Base-by-base conservation (phyloP, 2,329 filamentous ascomycete genomes). In the Arthrocladium fulminans region DNA sequence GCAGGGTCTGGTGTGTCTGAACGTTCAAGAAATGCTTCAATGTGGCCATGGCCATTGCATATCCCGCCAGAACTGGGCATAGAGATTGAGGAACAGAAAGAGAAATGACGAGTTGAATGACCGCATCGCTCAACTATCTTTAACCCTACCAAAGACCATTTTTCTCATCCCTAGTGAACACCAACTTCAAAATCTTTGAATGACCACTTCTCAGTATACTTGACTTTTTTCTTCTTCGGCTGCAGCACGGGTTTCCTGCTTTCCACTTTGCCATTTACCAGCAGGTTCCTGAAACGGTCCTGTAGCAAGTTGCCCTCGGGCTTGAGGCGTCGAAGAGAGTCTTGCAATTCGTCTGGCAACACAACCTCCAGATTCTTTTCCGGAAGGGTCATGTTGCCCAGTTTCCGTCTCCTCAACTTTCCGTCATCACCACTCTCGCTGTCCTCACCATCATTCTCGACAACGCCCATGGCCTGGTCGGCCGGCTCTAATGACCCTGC, bases 301-400 rank as follows among this genome's bases (percentile, higher is more conserved):
- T 88, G 88, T 58, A 98, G 73, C 32, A 96, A 71, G 63, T 96
- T 97, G n/a, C 92, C 92, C 67, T 98, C 92, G 0, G 92, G 92
- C 67, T 90, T 94, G 56, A 95, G 69, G 62, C 88, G 67, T 61
- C 92, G 68, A 61, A 96, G 69, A 43, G 88, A 83, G 61, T 95
- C 79, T 67, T 95, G 76, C 61, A 92, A 67, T 71, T 98, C 80
- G 68, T 97, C 81, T 34, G 88, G 77, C 52, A 96, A 67, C 53
- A 96, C 75, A 59, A 96, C 65, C 67, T 96, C 81, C 59, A 97
- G 71, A 54, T 86, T 73, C 64, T 86, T 85, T 62, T 92, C 83
- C 0, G 87, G 88, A 38, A 92, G 53, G 3, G 30, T 45, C 42
- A 51, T 47, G 25, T 48, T 50, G 9, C 54, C 54, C 19, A 50